Percentiles rank a stretch among this genome's conserved stretches.
These are phyloP conservation scores for Cercophora scortea DNA, from an alignment of 495 filamentous ascomycete species.

Conservation along the genomic window DNA sequence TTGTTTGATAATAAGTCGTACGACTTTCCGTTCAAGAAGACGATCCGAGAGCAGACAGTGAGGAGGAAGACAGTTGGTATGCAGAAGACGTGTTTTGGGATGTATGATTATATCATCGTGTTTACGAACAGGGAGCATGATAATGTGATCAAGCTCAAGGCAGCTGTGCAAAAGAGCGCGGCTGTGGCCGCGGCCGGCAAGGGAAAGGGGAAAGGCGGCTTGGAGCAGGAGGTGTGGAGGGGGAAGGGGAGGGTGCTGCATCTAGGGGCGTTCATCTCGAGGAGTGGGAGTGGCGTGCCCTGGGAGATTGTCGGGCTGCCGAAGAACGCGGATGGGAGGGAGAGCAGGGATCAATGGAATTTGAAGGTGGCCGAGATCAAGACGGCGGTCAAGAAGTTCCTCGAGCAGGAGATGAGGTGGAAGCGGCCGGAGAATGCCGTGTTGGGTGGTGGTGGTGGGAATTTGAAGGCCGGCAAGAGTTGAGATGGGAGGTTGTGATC, in stretches of 20 bases:
- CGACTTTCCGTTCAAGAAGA: constrained; percentile 13
- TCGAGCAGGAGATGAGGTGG: constrained; percentile 17
- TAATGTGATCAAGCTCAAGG: constrained; percentile 17
- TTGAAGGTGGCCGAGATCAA: constrained; percentile 13
- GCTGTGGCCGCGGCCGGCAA: no score
- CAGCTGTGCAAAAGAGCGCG: not conserved
- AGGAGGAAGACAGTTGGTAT: constrained; percentile 8
- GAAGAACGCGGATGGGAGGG: not conserved
- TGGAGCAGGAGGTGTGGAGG: constrained; percentile 2
- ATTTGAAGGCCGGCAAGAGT: no score
- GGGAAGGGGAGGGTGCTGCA: constrained; percentile 17
- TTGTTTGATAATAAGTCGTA: constrained; percentile 19
- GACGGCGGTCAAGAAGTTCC: constrained; percentile 14
- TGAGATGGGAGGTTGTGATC: no score
- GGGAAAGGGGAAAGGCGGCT: not conserved
- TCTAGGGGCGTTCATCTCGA: constrained; percentile 10
- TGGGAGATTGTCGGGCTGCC: not conserved
- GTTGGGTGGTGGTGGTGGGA: no score
- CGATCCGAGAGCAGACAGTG: not conserved
- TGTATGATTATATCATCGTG: constrained; percentile 16
- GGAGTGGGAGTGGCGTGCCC: not conserved
- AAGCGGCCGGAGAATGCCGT: constrained; percentile 11
- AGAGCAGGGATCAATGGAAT: constrained; percentile 8
- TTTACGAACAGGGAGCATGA: constrained; percentile 19
- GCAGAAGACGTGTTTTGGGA: not conserved